Percentiles rank a stretch among this genome's conserved stretches.
Evolutionary conservation across 495 filamentous ascomycete species (phyloP).

Genomic region (Penicillium angulare): DNA sequence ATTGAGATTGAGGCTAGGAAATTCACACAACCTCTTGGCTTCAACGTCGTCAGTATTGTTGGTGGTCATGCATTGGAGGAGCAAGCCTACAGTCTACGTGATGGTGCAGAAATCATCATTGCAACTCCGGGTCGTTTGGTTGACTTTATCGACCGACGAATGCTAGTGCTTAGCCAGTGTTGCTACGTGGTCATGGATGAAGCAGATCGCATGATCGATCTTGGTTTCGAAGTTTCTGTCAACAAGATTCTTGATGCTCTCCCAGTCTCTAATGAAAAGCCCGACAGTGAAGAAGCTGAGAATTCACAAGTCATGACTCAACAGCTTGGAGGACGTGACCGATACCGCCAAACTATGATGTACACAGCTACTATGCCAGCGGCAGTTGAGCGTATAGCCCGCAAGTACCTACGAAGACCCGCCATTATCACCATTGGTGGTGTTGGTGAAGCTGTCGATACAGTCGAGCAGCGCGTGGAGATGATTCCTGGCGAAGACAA

Average conservation of each 20-base stretch:
- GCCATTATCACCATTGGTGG: conserved; percentile 96
- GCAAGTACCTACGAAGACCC: conserved; percentile 91
- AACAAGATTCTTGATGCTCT: conserved; percentile 99
- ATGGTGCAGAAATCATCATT: conserved; percentile 98
- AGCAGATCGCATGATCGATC: conserved; percentile 98
- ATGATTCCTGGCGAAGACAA: conserved; percentile 92
- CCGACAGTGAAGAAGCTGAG: conserved; percentile 92
- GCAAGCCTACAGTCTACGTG: conserved; percentile 87
- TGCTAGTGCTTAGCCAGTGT: conserved; percentile 90
- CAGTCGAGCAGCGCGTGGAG: conserved; percentile 96
- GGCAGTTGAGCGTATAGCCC: conserved; percentile 90
- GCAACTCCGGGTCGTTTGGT: conserved; percentile 96
- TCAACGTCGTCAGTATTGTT: conserved; percentile 95
- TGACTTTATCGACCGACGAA: conserved; percentile 91
- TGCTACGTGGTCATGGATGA: conserved; percentile 99
- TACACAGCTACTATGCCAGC: conserved; percentile 98
- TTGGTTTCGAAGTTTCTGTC: conserved; percentile 95
- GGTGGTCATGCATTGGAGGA: conserved; percentile 96
- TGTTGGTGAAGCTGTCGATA: conserved; percentile 96
- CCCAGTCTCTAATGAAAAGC: conserved; percentile 92
- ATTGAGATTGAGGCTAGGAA: conserved; percentile 95
- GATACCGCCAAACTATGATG: conserved; percentile 99
- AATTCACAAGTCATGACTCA: conserved; percentile 79
- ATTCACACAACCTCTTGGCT: conserved; percentile 87
- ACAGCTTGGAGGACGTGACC: conserved; percentile 77